Evolutionary conservation across 176 grass and related monocot genomes (phyloP).

Genomic region (Oropetium thomaeum): DNA sequence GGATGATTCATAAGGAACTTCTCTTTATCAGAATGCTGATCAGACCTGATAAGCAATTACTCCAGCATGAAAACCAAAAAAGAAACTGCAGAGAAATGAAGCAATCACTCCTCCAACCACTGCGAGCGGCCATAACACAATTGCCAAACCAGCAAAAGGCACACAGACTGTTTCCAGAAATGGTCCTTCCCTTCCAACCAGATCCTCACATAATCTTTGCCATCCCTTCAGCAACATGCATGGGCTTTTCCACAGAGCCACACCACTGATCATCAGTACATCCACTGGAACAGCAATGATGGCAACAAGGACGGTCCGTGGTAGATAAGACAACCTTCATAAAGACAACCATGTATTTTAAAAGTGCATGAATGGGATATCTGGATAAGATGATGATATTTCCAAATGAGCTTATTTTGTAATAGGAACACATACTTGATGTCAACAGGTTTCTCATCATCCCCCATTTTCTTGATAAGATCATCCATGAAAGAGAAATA

Average conservation of each 20-base stretch:
- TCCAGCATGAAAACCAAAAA: constrained; percentile 58
- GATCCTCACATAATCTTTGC: constrained; percentile 72
- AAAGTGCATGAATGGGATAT: background rate
- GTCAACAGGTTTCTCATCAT: constrained; percentile 62
- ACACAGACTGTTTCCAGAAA: constrained; percentile 86
- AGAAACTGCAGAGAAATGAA: constrained; percentile 70
- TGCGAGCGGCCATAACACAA: constrained; percentile 81
- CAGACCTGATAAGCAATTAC: constrained; percentile 73
- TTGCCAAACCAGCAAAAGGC: constrained; percentile 76
- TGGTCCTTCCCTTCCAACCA: constrained; percentile 84
- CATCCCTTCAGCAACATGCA: constrained; percentile 88
- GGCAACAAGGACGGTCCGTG: constrained; percentile 45
- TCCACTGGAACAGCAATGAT: constrained; percentile 60
- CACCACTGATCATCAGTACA: constrained; percentile 61
- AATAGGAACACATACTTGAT: constrained; percentile 55
- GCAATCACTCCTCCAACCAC: constrained; percentile 58
- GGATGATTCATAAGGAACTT: background rate
- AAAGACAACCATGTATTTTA: background rate
- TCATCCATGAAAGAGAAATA: constrained; percentile 96
- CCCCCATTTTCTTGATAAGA: constrained; percentile 51
- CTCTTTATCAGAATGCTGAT: background rate
- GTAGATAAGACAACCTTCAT: constrained; percentile 62
- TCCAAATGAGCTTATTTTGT: background rate
- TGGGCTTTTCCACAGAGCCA: constrained; percentile 84
- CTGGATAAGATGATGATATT: background rate